Evolutionary conservation across 1,284 basidiomycete genomes (phyloP).

Genomic region (Boletus calvinii): DNA sequence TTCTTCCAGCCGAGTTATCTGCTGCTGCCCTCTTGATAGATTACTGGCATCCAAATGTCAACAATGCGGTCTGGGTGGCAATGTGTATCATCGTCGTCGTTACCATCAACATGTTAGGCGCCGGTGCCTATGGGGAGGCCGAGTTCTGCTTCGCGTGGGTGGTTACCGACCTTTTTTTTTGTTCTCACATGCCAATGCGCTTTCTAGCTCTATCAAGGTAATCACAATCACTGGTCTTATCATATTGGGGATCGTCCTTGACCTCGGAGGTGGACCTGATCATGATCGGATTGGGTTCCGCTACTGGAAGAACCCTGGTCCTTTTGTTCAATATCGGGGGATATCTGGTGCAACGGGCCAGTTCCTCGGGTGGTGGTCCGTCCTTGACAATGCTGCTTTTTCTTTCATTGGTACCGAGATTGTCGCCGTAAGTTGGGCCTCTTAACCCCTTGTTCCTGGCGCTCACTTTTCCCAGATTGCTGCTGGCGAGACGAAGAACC

Average conservation of each 20-base stretch:
- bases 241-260: constrained; percentile 47
- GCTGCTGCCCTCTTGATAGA: constrained; percentile 66
- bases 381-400: constrained; percentile 64
- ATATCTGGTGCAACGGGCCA: constrained; percentile 49
- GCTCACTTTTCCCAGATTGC: constrained; percentile 47
- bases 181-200: neutral
- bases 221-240: constrained; percentile 52
- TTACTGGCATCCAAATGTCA: constrained; percentile 54
- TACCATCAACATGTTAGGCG: constrained; percentile 64
- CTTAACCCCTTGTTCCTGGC: neutral
- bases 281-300: constrained; percentile 52
- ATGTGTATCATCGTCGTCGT: constrained; percentile 63
- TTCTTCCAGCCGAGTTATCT: constrained; percentile 52
- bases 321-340: constrained; percentile 46
- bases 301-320: constrained; percentile 55
- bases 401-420: constrained; percentile 77
- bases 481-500: constrained; percentile 60
- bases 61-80: constrained; percentile 62
- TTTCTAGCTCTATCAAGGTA: constrained; percentile 59
- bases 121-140: constrained; percentile 51
- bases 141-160: constrained; percentile 55
- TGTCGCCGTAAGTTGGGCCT: constrained; percentile 57
- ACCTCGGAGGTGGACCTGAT: constrained; percentile 57
- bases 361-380: constrained; percentile 55
- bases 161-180: neutral